Evolutionary conservation across 345 rosid species (phyloP), one percentile per base, ranked within the genome.

Genomic region (Corchorus capsularis): DNA sequence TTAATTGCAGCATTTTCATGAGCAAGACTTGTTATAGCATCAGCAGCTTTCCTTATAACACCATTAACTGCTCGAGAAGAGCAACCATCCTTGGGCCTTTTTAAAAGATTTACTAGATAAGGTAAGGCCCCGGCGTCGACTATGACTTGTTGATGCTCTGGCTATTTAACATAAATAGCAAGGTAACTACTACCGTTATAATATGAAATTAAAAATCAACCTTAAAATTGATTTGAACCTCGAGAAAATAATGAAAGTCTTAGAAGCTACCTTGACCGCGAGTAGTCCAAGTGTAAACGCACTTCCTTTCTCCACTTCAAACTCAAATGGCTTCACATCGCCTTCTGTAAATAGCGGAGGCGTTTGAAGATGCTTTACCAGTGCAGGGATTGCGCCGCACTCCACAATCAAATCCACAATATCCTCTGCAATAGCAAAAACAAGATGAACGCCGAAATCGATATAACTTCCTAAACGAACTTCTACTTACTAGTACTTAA

Each of bases 11-110:
- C 83, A 75, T 92, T 92, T 74, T 91, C 95, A 82, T 91, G 94
- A 78, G 97, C 87, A 77, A 93, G 88, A 69, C 85, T 86, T 43
- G 93, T 84, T 73, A 93, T 82, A 32, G 93, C 88, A 81, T 91
- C 97, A 62, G 90, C 94, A n/a, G 97, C 89, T 86, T 86, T 93
- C 84, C 91, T 83, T 39, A 85, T 68, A 72, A 88, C 89, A 71
- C 87, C 79, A 75, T 73, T 79, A 20, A 82, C 71, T 6, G 83
- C 78, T 35, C 74, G 61, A 50, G 84, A 79, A 55, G 63, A 61
- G 41, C 32, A 46, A 56, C 81, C 73, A 75, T 2, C 53, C 78
- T 54, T 83, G 22, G 79, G 84, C 54, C 80, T 83, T 84, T 87
- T 88, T 76, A 93, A 83, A 85, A 89, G 78, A 55, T 79, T 78